Base-by-base conservation (phyloP, 116 monocot species). In the Dioscorea cayenensis region DNA sequence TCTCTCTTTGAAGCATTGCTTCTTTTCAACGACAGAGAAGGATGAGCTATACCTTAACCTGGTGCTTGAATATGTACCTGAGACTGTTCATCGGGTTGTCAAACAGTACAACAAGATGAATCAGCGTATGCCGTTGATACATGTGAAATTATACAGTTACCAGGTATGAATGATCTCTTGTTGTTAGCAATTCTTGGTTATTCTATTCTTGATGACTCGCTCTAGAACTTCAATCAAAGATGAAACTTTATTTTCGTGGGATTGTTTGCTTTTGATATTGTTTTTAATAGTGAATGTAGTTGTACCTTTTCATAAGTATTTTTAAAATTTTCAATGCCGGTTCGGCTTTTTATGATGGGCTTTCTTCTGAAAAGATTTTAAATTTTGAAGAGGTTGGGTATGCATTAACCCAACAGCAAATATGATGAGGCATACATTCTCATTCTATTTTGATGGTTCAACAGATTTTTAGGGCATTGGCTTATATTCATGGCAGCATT, bases 11-110 rank as follows among this genome's bases (percentile, higher is more conserved):
- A 90, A 84, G 74, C 86, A 86, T 58, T 90, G 86, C 66, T 90
- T 90, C 76, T 90, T 86, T 72, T 90, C 89, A 66, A 90, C 89
- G 20, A 90, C 86, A 28, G 89, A 86, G 55, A 89, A 89, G 74
- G 86, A 89, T 48, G 89, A 89, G 38, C 67, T 89, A 0, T 89
- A 89, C 71, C 81, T 89, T 36, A 89, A 89, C 28, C 69, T 89
- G 75, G 89, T 89, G 20, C 89, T 89, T 74, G 89, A 89, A 63
- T 89, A 85, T 83, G 89, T 89, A 14, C 89, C 89, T 4, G 89
- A 89, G 65, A 89, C 89, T 60, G 78, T 86, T 71, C 85, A 89
- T 66, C 80, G 89, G 65, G 89, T 89, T 25, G 74, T 89, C 65
- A 89, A 83, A 65, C 85, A 85, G 65, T 86, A 89, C 75, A 89